Conservation (phyloP, 208 protist species). For the Herpetomonas tarakana region DNA sequence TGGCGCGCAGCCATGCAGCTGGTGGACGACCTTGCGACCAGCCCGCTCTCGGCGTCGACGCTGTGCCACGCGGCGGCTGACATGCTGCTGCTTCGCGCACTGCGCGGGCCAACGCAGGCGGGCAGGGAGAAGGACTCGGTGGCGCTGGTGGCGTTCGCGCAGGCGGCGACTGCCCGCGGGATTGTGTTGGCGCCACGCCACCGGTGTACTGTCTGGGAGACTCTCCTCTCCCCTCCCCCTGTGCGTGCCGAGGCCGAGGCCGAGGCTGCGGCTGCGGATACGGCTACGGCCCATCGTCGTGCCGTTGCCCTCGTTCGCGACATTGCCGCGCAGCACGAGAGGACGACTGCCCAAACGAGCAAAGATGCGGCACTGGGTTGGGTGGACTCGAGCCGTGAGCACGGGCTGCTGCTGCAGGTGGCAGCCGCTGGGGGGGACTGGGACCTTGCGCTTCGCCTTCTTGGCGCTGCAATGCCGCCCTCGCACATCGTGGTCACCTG, state of each 20-base stretch:
- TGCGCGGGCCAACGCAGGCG: conserved; percentile 4
- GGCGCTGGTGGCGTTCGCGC: conserved; percentile 11
- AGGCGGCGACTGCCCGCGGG: conserved; percentile 17
- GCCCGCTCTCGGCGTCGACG: conserved; percentile 41
- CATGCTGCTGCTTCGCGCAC: conserved; percentile 21
- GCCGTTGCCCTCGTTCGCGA: too few relatives aligned
- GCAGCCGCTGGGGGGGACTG: conserved; percentile 4
- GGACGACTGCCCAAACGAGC: too few relatives aligned
- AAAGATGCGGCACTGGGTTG: neutral
- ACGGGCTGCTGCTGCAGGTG: conserved; percentile 1
- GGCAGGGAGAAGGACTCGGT: conserved; percentile 1
- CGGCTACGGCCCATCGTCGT: too few relatives aligned
- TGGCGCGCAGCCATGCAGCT: conserved; percentile 40
- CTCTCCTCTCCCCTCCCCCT: conserved; percentile 14
- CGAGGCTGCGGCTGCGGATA: too few relatives aligned
- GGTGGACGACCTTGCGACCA: conserved; percentile 49
- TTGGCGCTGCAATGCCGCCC: too few relatives aligned
- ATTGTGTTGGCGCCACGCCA: conserved; percentile 19
- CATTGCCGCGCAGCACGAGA: too few relatives aligned
- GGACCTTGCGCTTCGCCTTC: neutral
- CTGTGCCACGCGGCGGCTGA: conserved; percentile 57
- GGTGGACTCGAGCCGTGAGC: neutral
- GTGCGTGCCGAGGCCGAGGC: too few relatives aligned
- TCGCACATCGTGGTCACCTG: too few relatives aligned
- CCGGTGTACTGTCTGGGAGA: conserved; percentile 14